These are phyloP conservation scores for Begonia loranthoides DNA, from an alignment of 306 rosid species.

Conservation along the genomic window DNA sequence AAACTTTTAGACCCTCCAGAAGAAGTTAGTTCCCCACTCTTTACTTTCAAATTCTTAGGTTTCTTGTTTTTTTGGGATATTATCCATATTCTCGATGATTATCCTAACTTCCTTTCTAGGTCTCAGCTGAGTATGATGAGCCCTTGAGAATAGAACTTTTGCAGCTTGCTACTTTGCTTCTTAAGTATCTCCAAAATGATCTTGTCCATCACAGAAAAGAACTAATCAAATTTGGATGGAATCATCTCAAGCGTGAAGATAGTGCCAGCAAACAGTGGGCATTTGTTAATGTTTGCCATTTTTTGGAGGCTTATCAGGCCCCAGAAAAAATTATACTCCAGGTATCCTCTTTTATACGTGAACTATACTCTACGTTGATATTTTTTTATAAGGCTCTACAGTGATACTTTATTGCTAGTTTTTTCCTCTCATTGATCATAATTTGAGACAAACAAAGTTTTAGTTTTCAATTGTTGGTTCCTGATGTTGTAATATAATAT, in stretches of 20 bases:
- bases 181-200: constrained; percentile 93
- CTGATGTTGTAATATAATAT: too few relatives aligned
- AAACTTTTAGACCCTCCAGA: constrained; percentile 99
- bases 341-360: constrained; percentile 26
- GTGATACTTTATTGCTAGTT: too few relatives aligned
- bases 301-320: constrained; percentile 97
- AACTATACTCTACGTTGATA: too few relatives aligned
- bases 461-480: too few relatives aligned
- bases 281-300: constrained; percentile 99
- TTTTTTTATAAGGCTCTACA: too few relatives aligned
- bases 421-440: too few relatives aligned
- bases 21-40: constrained; percentile 44
- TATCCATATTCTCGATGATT: constrained; percentile 7
- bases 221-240: constrained; percentile 98
- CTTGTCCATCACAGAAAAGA: constrained; percentile 97
- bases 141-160: constrained; percentile 86
- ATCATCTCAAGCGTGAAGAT: constrained; percentile 98
- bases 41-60: constrained; percentile 1
- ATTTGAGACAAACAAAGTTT: too few relatives aligned
- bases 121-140: constrained; percentile 96
- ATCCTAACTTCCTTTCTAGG: constrained; percentile 35
- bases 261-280: constrained; percentile 99
- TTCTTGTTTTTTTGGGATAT: not conserved
- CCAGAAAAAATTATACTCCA: constrained; percentile 98
- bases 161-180: constrained; percentile 97